These are phyloP conservation scores for Filosporella fistucella DNA, from an alignment of 495 filamentous ascomycete species.

Conservation along the genomic window DNA sequence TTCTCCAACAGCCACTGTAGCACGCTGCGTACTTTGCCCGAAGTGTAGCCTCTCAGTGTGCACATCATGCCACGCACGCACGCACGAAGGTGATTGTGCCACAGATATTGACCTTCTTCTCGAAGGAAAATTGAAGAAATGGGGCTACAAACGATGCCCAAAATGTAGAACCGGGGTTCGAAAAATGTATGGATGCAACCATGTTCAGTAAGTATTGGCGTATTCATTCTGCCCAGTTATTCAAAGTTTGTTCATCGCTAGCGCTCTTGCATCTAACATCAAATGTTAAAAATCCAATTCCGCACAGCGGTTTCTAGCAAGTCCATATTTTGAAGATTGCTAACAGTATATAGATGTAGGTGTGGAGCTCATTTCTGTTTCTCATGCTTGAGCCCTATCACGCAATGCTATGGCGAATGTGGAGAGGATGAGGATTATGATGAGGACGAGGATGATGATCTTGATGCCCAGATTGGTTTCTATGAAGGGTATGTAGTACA, in stretches of 20 bases:
- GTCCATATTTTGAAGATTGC: no score
- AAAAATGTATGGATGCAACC: constrained; percentile 24
- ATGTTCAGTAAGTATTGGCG: constrained; percentile 11
- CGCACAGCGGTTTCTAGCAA: no score
- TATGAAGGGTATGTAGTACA: no score
- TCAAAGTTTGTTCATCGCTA: background rate
- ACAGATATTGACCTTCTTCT: constrained; percentile 19
- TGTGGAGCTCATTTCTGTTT: constrained; percentile 28
- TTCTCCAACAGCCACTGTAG: no score
- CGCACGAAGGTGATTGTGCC: constrained; percentile 20
- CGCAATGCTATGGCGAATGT: constrained; percentile 7
- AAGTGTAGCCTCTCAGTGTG: constrained; percentile 18
- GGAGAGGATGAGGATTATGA: constrained; percentile 10
- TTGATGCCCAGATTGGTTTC: constrained; percentile 13
- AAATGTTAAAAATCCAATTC: no score
- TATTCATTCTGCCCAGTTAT: background rate
- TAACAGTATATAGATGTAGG: constrained; percentile 10
- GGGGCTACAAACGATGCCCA: constrained; percentile 25
- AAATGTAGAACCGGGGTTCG: constrained; percentile 25
- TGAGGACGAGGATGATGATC: constrained; percentile 16
- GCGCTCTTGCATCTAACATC: no score
- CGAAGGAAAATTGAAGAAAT: constrained; percentile 13
- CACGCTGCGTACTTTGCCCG: constrained; percentile 18
- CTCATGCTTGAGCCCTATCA: constrained; percentile 12
- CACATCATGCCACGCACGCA: constrained; percentile 15